phyloP scores from a whole-genome alignment of 2,329 filamentous ascomycete genomes.

The Alternaria dauci region DNA sequence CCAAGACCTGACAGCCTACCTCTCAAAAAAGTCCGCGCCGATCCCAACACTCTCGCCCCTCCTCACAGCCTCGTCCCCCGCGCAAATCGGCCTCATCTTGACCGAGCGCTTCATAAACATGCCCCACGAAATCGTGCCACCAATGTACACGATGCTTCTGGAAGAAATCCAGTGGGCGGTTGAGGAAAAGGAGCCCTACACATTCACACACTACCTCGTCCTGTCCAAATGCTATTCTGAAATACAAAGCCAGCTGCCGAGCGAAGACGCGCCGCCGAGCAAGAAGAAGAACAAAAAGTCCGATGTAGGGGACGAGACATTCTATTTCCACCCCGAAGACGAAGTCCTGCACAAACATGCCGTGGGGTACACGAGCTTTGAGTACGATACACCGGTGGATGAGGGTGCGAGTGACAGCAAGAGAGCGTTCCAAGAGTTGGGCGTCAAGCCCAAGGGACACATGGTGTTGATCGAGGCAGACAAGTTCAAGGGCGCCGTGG shows the following conservation, averaged over 20 bases:
- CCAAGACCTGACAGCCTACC: slow-evolving; percentile 74
- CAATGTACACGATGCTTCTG: slow-evolving; percentile 92
- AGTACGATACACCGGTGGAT: slow-evolving; percentile 79
- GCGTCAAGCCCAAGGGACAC: slow-evolving; percentile 83
- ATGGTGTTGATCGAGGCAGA: slow-evolving; percentile 84
- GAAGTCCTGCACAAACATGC: slow-evolving; percentile 85
- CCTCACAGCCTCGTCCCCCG: slow-evolving; percentile 45
- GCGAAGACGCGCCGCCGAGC: slow-evolving; percentile 47
- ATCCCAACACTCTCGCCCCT: slow-evolving; percentile 58
- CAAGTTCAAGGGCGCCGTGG: slow-evolving; percentile 79
- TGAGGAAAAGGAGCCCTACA: slow-evolving; percentile 89
- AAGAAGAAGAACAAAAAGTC: slow-evolving; percentile 54
- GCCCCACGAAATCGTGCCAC: slow-evolving; percentile 89
- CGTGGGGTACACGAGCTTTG: slow-evolving; percentile 72
- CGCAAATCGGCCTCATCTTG: slow-evolving; percentile 82
- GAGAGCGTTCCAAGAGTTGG: slow-evolving; percentile 91
- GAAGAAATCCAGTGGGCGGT: slow-evolving; percentile 91
- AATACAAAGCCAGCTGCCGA: slow-evolving; percentile 79
- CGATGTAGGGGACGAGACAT: slow-evolving; percentile 63
- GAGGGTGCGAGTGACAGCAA: slow-evolving; percentile 89
- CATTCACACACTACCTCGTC: slow-evolving; percentile 91
- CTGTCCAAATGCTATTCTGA: slow-evolving; percentile 93
- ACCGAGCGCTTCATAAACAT: slow-evolving; percentile 96
- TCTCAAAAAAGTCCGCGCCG: slow-evolving; percentile 63
- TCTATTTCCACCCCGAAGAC: slow-evolving; percentile 96